A percentile compares a stretch with the other conserved stretches of the same genome.
These are phyloP conservation scores for Rutidosis leptorrhynchoides DNA, from an alignment of 129 eudicot genomes.

Conservation along the genomic window DNA sequence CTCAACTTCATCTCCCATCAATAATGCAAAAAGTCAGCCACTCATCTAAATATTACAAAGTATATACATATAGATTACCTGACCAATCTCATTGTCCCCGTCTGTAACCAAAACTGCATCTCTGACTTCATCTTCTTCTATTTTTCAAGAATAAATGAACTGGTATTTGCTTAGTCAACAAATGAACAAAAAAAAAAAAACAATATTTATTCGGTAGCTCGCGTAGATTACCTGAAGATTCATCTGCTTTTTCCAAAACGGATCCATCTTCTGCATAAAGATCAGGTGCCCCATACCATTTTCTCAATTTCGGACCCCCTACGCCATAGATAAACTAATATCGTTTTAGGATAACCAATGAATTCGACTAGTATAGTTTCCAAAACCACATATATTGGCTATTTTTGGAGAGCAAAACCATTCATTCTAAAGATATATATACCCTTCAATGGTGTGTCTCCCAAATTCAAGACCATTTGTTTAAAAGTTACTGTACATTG, in stretches of 20 bases:
- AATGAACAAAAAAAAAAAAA: slow-evolving; percentile 14
- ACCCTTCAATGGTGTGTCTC: no score
- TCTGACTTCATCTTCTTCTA: slow-evolving; percentile 70
- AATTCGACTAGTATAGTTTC: neutral
- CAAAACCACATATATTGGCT: neutral
- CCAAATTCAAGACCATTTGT: neutral
- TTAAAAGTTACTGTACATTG: slow-evolving; percentile 4
- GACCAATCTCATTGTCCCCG: slow-evolving; percentile 94
- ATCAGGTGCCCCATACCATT: slow-evolving; percentile 98
- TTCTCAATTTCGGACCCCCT: slow-evolving; percentile 99
- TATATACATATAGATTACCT: slow-evolving; percentile 36
- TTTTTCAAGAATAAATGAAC: slow-evolving; percentile 22
- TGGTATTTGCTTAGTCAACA: slow-evolving; percentile 5
- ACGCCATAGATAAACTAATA: slow-evolving; percentile 13
- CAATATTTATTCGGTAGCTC: neutral
- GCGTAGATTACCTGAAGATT: slow-evolving; percentile 42
- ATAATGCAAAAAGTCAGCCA: neutral
- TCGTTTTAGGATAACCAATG: neutral
- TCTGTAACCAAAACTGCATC: slow-evolving; percentile 91
- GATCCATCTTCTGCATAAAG: slow-evolving; percentile 54
- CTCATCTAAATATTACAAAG: neutral
- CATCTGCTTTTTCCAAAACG: slow-evolving; percentile 45
- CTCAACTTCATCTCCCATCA: slow-evolving; percentile 7
- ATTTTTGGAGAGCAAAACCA: no score
- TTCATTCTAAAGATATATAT: no score